Evolutionary conservation across 1,284 basidiomycete species (phyloP), one percentile per base, ranked within the genome.

Genomic region (Melampsora americana): DNA sequence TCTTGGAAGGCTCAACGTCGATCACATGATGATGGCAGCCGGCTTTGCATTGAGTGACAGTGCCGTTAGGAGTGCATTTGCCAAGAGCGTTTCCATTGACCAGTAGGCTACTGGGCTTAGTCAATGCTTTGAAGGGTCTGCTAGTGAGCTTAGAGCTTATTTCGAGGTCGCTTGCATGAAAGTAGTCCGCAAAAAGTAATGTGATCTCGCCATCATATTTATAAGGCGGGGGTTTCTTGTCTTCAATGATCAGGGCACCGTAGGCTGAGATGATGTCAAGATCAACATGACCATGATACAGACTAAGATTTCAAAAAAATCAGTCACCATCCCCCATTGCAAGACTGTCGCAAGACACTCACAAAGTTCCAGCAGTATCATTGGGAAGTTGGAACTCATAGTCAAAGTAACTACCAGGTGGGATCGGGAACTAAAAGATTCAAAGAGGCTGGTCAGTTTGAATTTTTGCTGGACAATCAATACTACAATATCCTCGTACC

Each of bases 1-100:
- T 64, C 39, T 28, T 48, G 20, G 39, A 65, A 61, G 73, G 73
- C 44, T 76, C 61, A 5, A 76, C 73, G n/a, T 76, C n/a, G 16
- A 76, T 12, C 7, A 76, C 59, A 53, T 76, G 53, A 32, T 66
- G 56, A 30, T 53, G 56, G 44, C 73, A 76, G 14, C 28, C 32
- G 12, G 56, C 39, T 26, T 68, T 14, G 26, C 65, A 66, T 42
- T 65, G 66, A 6, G 53, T 65, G 32, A 48, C 46, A 23, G 44
- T 50, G n/a, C 59, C 66, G 6, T 48, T 46, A 46, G 71, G 44
- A 60, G 67, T 50, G 46, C 73, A 76, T 6, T 56, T 39, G 16
- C 73, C 73, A 11, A 76, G 28, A 2, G 73, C 73, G 46, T 64
- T 48, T 56, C 73, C 73, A 42, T 76, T 76, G 46, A 76, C 59